Conservation (phyloP, 2,329 filamentous ascomycete genomes). For the Aspergillus ochraceoroseus region DNA sequence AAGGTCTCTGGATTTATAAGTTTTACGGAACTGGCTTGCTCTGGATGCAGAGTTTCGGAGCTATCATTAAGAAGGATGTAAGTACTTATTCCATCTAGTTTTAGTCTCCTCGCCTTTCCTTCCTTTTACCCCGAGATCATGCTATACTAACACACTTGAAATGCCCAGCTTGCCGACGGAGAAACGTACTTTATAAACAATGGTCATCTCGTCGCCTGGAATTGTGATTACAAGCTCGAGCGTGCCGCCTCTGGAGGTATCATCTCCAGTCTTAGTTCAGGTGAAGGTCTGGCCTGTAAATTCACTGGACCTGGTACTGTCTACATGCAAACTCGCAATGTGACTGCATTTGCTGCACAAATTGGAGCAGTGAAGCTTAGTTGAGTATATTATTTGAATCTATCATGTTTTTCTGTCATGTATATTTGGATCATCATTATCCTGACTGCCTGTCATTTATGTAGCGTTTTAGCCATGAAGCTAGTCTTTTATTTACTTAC, state of each 20-base stretch:
- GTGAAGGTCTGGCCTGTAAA: conserved; percentile 88
- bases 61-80: conserved; percentile 90
- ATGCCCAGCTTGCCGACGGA: conserved; percentile 47
- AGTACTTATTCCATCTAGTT: conserved; percentile 38
- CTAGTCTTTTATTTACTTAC: neutral
- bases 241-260: conserved; percentile 85
- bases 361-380: conserved; percentile 1
- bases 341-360: conserved; percentile 42
- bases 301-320: conserved; percentile 87
- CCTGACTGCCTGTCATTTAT: no score
- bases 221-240: conserved; percentile 88
- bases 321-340: conserved; percentile 87
- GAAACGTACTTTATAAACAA: conserved; percentile 93
- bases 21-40: conserved; percentile 74
- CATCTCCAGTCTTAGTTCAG: conserved; percentile 76
- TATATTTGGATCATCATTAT: no score
- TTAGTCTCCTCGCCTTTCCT: neutral
- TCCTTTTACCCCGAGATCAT: no score
- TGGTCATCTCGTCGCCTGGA: conserved; percentile 92
- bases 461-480: no score
- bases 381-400: neutral
- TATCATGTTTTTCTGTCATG: neutral
- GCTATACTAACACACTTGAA: neutral
- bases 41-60: conserved; percentile 90
- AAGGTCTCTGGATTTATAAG: conserved; percentile 86